phyloP scores from a whole-genome alignment of 202 grass and related monocot species.

The Setaria italica region DNA sequence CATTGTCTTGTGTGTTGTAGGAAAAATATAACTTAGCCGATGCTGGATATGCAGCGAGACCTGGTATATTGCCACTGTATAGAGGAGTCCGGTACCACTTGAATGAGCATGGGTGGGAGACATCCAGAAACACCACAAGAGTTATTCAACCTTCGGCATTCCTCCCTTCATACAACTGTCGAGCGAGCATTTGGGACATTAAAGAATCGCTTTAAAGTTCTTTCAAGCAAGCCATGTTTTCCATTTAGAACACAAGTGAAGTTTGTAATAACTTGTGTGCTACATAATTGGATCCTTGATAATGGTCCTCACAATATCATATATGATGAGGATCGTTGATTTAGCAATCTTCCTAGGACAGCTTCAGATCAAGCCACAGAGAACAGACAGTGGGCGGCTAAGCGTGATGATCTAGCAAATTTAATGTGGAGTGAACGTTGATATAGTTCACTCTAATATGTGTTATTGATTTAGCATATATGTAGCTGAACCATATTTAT shows the following conservation, averaged over 20 bases:
- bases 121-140: slow-evolving; percentile 15
- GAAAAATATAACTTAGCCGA: slow-evolving; percentile 8
- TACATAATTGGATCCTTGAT: too few relatives aligned
- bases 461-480: background rate
- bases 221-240: background rate
- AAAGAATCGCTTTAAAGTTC: slow-evolving; percentile 21
- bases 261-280: background rate
- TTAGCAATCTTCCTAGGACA: background rate
- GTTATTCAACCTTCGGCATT: background rate
- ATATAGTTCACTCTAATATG: background rate
- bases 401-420: background rate
- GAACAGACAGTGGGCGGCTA: background rate
- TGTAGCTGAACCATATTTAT: background rate
- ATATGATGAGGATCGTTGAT: background rate
- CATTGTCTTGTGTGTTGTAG: background rate
- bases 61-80: slow-evolving; percentile 9
- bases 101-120: background rate
- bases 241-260: background rate
- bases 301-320: too few relatives aligned
- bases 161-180: slow-evolving; percentile 10
- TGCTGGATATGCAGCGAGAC: background rate
- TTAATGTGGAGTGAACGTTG: background rate
- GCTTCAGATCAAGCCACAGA: background rate
- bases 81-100: background rate
- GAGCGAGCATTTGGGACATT: background rate